Evolutionary conservation across 2,329 filamentous ascomycete species (phyloP).

Genomic region (Trichophyton schoenleinii): DNA sequence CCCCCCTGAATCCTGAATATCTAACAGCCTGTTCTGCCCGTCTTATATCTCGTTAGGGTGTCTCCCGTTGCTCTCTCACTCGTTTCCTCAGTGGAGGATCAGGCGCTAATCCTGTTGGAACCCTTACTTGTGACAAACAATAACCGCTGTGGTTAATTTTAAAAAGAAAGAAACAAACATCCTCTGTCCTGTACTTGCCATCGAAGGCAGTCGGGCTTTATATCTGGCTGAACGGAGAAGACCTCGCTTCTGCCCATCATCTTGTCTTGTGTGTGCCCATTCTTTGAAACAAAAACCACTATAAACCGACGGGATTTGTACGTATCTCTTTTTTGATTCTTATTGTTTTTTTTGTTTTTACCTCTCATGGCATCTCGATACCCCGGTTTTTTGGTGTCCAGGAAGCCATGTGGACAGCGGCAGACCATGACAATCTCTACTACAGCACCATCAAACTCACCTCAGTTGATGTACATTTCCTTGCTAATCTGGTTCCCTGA

Average conservation of each 20-base stretch:
- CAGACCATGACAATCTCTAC: neutral
- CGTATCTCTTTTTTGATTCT: slow-evolving; percentile 16
- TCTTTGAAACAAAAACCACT: neutral
- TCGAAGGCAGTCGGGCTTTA: slow-evolving; percentile 17
- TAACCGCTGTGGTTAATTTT: slow-evolving; percentile 2
- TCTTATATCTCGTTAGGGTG: neutral
- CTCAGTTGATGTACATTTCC: slow-evolving; percentile 8
- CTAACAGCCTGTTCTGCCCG: neutral
- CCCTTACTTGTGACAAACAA: neutral
- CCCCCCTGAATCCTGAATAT: neutral
- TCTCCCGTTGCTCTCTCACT: neutral
- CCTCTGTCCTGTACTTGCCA: slow-evolving; percentile 17
- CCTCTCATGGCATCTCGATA: neutral
- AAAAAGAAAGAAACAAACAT: neutral
- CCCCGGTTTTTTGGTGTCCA: neutral
- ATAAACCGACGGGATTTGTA: slow-evolving; percentile 15
- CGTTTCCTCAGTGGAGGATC: neutral
- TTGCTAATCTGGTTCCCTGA: slow-evolving; percentile 29
- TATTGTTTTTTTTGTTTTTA: neutral
- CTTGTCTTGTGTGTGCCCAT: slow-evolving; percentile 3
- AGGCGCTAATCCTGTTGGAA: slow-evolving; percentile 8
- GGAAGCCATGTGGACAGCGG: neutral
- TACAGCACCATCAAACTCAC: neutral
- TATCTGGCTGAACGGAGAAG: neutral
- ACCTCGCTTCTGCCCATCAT: slow-evolving; percentile 2